Conservation (phyloP, 2,329 filamentous ascomycete genomes). For the Myotisia sp. region DNA sequence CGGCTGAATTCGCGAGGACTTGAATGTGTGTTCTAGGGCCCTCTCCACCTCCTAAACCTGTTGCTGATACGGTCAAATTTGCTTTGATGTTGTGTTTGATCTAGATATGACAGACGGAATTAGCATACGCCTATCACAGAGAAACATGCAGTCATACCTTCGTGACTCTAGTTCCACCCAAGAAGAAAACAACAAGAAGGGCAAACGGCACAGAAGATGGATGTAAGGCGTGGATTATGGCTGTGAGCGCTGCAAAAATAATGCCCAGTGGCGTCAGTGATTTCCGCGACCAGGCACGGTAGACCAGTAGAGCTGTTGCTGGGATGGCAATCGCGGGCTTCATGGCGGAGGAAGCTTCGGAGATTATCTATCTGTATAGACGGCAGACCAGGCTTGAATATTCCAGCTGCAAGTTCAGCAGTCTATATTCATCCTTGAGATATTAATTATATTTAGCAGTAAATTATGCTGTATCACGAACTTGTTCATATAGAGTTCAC, state of each 20-base stretch:
- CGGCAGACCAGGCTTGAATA: no score
- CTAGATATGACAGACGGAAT: slow-evolving; percentile 28
- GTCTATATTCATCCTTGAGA: no score
- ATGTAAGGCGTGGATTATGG: slow-evolving; percentile 70
- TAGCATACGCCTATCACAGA: slow-evolving; percentile 11
- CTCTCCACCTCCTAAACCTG: slow-evolving; percentile 59
- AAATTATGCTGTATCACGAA: no score
- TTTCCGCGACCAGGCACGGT: slow-evolving; percentile 55
- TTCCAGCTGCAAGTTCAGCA: no score
- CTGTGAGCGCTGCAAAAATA: slow-evolving; percentile 56
- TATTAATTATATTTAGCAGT: no score
- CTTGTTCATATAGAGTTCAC: no score
- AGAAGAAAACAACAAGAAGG: slow-evolving; percentile 70
- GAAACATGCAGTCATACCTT: slow-evolving; percentile 41
- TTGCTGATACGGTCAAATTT: slow-evolving; percentile 61
- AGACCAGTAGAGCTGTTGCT: slow-evolving; percentile 44
- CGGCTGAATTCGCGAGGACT: slow-evolving; percentile 75
- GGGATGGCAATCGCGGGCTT: slow-evolving; percentile 32
- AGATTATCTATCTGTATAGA: no score
- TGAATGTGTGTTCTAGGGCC: slow-evolving; percentile 72
- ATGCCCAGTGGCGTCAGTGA: slow-evolving; percentile 69
- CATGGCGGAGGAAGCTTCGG: slow-evolving; percentile 26
- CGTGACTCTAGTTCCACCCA: slow-evolving; percentile 69
- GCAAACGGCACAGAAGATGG: slow-evolving; percentile 88
- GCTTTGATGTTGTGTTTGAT: slow-evolving; percentile 81